Conservation (phyloP, 352 stramenopile genomes). For the Halophytophthora polymorphica region DNA sequence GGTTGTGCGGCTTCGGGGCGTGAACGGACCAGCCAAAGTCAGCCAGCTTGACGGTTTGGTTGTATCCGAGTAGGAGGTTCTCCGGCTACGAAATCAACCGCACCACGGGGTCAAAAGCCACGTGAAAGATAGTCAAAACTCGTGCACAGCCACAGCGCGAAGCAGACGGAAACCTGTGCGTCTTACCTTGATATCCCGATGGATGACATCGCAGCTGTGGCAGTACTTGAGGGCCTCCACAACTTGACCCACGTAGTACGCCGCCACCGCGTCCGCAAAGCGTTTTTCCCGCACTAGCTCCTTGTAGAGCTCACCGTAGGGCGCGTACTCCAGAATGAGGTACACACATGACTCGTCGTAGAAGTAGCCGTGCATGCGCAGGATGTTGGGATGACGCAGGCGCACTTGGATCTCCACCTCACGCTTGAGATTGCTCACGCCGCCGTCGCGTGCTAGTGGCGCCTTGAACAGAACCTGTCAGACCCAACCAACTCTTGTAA, state of each 20-base stretch:
- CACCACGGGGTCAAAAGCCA: too few species aligned
- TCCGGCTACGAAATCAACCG: conserved; percentile 66
- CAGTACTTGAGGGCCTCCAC: conserved; percentile 73
- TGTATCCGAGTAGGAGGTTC: conserved; percentile 75
- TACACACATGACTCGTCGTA: conserved; percentile 83
- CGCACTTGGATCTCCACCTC: conserved; percentile 85
- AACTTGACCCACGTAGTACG: conserved; percentile 76
- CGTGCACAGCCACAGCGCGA: background rate
- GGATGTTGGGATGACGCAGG: conserved; percentile 70
- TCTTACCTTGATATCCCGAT: conserved; percentile 86
- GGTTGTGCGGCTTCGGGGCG: conserved; percentile 52
- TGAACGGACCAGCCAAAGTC: conserved; percentile 88
- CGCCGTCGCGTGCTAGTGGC: conserved; percentile 49
- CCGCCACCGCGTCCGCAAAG: conserved; percentile 52
- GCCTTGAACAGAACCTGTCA: conserved; percentile 68
- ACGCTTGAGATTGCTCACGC: conserved; percentile 62
- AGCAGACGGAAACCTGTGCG: background rate
- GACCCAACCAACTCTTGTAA: background rate
- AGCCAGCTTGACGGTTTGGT: conserved; percentile 80
- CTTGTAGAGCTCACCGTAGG: conserved; percentile 82
- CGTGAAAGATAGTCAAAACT: conserved; percentile 3
- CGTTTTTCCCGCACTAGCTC: conserved; percentile 50
- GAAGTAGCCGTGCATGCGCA: conserved; percentile 82
- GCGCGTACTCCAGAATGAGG: conserved; percentile 81
- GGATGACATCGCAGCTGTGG: conserved; percentile 78